Evolutionary conservation across 2,329 filamentous ascomycete species (phyloP), one percentile per base, ranked within the genome.

Genomic region (Monilinia vaccinii-corymbosi): DNA sequence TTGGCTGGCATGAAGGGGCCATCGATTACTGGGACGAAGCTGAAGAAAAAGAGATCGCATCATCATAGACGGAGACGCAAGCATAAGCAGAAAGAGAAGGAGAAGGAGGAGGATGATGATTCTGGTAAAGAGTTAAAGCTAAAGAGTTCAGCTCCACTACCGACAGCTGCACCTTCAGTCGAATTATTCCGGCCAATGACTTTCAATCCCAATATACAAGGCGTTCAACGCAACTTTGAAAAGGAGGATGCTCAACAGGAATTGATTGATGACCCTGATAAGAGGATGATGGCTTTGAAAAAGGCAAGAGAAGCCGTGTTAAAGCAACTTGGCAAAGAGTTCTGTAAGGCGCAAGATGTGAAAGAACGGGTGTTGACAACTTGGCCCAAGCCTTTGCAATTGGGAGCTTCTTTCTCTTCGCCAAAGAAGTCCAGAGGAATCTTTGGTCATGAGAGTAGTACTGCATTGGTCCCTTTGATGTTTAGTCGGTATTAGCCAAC

Each of bases 291-390:
- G 64, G 81, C 82, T 11, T 73, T 87, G 53, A 77, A 78, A 67
- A 79, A 80, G 61, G 84, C 83, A 38, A 83, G 81, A 69, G 81
- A 83, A 63, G 80, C 81, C 0, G 82, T 87, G 14, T 73, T 86
- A 58, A 77, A 75, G 62, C 84, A 84, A 66, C 76, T 86, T 1
- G 55, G 79, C 76, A 66, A 77, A 77, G 80, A 85, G 68, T 84
- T 78, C 58, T 68, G 64, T 57, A 68, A 64, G 44, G 64, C 56
- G 21, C 64, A 67, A 40, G 66, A 68, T 36, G 67, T 60, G 59
- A 69, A 66, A 59, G 64, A 64, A 31, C 9, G 38, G 36, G 21
- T 25, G 36, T 28, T 40, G 23, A 53, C 42, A 46, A 23, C 48
- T 21, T 44, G 51, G 51, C 25, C 51, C 9, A 55, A 32, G 28